Conservation (phyloP, 331 rosid species). For the Cydonia oblonga region DNA sequence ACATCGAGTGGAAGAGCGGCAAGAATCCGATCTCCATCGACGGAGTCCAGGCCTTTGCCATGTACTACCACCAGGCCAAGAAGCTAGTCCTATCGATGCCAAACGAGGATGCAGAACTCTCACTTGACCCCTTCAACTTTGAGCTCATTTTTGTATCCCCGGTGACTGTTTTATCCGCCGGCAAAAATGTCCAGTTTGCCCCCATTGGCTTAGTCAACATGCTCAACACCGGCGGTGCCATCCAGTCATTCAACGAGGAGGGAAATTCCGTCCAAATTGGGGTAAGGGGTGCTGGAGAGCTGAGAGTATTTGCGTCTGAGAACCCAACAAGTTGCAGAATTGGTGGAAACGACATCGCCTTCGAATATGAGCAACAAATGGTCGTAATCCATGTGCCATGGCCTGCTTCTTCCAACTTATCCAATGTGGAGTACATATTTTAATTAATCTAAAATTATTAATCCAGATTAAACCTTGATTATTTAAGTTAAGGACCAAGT, state of each 20-base stretch:
- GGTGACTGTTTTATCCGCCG: constrained; percentile 15
- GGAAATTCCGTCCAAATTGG: constrained; percentile 31
- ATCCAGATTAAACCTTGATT: neutral
- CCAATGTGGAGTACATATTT: constrained; percentile 46
- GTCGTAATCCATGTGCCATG: constrained; percentile 63
- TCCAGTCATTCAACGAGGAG: constrained; percentile 37
- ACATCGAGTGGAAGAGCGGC: constrained; percentile 74
- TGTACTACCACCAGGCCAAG: constrained; percentile 57
- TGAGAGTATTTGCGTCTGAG: constrained; percentile 58
- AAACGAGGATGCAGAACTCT: constrained; percentile 36
- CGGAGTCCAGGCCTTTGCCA: constrained; percentile 40
- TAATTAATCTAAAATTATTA: constrained; percentile 24
- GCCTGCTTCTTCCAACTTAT: constrained; percentile 39
- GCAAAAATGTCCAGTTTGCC: constrained; percentile 42
- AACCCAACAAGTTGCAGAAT: constrained; percentile 47
- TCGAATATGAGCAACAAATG: constrained; percentile 44
- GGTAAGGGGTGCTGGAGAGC: constrained; percentile 57
- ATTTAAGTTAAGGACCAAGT: neutral
- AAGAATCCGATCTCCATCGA: constrained; percentile 49
- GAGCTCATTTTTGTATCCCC: constrained; percentile 73
- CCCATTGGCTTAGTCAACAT: constrained; percentile 75
- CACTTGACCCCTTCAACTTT: constrained; percentile 81
- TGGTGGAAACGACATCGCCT: constrained; percentile 38
- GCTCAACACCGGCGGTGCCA: constrained; percentile 81
- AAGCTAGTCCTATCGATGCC: constrained; percentile 43